Conservation (phyloP, 2,329 filamentous ascomycete genomes). For the Xylariaceae sp. region DNA sequence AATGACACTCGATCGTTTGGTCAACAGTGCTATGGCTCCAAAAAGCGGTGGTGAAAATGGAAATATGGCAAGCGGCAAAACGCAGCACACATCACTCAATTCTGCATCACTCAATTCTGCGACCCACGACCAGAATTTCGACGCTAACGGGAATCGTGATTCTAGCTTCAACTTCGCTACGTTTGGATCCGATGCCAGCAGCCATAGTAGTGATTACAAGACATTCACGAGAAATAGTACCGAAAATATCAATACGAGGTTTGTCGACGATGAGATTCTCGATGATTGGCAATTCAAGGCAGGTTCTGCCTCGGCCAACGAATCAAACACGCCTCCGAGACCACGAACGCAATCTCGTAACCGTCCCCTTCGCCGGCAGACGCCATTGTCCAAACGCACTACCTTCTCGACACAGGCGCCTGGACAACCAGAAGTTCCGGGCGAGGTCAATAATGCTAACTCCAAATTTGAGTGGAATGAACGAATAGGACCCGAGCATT, state of each 20-base stretch:
- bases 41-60: slow-evolving; percentile 2
- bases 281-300: slow-evolving; percentile 51
- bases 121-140: slow-evolving; percentile 14
- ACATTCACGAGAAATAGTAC: slow-evolving; percentile 48
- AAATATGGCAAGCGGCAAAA: slow-evolving; percentile 1
- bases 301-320: slow-evolving; percentile 36
- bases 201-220: slow-evolving; percentile 30
- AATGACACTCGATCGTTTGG: slow-evolving; percentile 36
- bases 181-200: slow-evolving; percentile 38
- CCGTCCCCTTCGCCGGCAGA: slow-evolving; percentile 39
- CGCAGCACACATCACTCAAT: neutral
- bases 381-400: slow-evolving; percentile 33
- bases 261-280: slow-evolving; percentile 47
- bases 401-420: slow-evolving; percentile 22
- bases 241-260: slow-evolving; percentile 60
- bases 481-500: slow-evolving; percentile 52
- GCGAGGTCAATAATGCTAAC: slow-evolving; percentile 24
- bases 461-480: slow-evolving; percentile 50
- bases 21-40: slow-evolving; percentile 29
- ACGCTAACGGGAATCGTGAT: slow-evolving; percentile 35
- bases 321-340: slow-evolving; percentile 32
- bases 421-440: slow-evolving; percentile 23
- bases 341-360: slow-evolving; percentile 39
- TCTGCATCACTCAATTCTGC: neutral
- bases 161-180: slow-evolving; percentile 49